Base-by-base conservation (phyloP, 371 early-diverging fungal genomes). In the Mucor saturninus region DNA sequence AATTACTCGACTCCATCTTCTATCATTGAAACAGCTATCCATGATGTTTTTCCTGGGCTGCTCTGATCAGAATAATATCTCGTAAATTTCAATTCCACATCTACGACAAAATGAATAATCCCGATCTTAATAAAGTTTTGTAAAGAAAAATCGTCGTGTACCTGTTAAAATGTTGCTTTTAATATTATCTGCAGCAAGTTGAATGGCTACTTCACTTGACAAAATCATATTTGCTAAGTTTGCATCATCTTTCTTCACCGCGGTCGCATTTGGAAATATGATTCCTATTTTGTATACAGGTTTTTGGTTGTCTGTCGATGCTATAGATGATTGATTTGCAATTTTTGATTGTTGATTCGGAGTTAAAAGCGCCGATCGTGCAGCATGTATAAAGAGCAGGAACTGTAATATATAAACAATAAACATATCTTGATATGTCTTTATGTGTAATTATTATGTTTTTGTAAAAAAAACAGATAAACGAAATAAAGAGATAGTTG, bases 211-310 rank as follows among this genome's bases (percentile, higher is more conserved):
- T 43, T 76, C 69, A 28, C 72, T 79, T 2, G 79, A 69, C 4
- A 74, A 56, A 43, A 79, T 72, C 69, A 72, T 74, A 54, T 79
- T 61, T 5, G 61, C 65, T 13, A 77, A 58, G 4, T 66, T 56
- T 9, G 75, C 62, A 31, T 77, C 75, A 14, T 38, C 37, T 11
- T n/a, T 13, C 7, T 50, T 56, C 8, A 79, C 65, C 8, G 29
- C 28, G 3, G 37, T 49, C 15, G 72, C 58, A 64, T 74, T 54
- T 28, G 79, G 76, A 54, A 76, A 71, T 30, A 76, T 11, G n/a
- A 79, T 38, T 4, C 76, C 76, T 55, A 79, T 72, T 29, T 46
- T 75, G 40, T 79, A 79, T 40, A 55, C 37, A 26, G 68, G 59
- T 45, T 42, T 59, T 15, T 53, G 38, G 13, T n/a, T 21, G n/a